A percentile compares a stretch with the other conserved stretches of the same genome.
Evolutionary conservation across 2,329 filamentous ascomycete genomes (phyloP).

Genomic region (Diaporthe destruens): DNA sequence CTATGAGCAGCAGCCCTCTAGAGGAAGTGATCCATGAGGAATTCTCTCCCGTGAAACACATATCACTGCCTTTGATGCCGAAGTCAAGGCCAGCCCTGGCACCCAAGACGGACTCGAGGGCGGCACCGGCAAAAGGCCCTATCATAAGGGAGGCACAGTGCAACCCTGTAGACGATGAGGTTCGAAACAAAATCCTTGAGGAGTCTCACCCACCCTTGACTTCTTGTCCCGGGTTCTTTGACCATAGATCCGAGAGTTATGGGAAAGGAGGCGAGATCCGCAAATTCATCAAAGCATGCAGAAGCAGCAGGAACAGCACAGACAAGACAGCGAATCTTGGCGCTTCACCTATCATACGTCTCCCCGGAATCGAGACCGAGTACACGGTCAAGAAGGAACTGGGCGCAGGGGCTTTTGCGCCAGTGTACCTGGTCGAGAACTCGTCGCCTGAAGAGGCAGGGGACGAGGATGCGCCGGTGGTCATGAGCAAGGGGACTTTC

Average conservation of each 20-base stretch:
- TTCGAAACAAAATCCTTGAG: conserved; percentile 81
- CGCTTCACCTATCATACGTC: conserved; percentile 74
- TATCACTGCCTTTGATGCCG: conserved; percentile 62
- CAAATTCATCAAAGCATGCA: conserved; percentile 79
- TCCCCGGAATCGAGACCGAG: conserved; percentile 72
- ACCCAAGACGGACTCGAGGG: conserved; percentile 49
- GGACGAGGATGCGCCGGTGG: conserved; percentile 57
- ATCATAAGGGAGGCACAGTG: conserved; percentile 87
- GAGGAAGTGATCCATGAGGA: conserved; percentile 71
- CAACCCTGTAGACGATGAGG: conserved; percentile 85
- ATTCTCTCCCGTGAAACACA: conserved; percentile 57
- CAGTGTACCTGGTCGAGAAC: conserved; percentile 91
- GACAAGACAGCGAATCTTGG: conserved; percentile 73
- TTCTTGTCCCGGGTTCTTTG: conserved; percentile 83
- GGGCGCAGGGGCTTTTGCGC: conserved; percentile 93
- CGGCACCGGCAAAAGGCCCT: conserved; percentile 70
- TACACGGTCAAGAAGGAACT: conserved; percentile 89
- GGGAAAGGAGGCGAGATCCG: conserved; percentile 82
- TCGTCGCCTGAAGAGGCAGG: conserved; percentile 64
- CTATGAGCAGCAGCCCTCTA: conserved; percentile 80
- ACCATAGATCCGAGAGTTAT: conserved; percentile 73
- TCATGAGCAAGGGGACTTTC: conserved; percentile 74
- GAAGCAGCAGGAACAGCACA: conserved; percentile 66
- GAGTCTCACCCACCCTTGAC: conserved; percentile 79
- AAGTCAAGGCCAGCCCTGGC: conserved; percentile 55